phyloP scores from a whole-genome alignment of 1,284 basidiomycete genomes.

The Puccinia triticina region DNA sequence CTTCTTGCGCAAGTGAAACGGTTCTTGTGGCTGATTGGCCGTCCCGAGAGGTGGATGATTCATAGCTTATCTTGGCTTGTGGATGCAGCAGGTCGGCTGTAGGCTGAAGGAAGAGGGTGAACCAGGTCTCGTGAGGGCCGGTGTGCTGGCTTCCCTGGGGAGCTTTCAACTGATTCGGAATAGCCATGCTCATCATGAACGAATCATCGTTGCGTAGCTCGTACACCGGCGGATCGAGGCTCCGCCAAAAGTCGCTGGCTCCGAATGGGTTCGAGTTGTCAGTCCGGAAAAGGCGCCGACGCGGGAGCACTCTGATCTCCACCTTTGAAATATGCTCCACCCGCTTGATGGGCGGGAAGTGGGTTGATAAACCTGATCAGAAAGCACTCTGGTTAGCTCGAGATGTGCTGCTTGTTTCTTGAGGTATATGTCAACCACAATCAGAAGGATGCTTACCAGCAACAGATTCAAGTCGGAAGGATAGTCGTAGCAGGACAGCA shows the following conservation, averaged over 20 bases:
- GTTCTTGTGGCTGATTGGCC: not conserved
- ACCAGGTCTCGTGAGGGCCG: constrained; percentile 11
- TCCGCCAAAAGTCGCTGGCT: not conserved
- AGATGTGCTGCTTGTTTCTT: not conserved
- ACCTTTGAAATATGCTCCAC: not conserved
- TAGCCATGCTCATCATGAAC: not conserved
- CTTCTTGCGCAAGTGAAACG: not conserved
- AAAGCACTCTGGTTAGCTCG: no score
- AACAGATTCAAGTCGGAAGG: not conserved
- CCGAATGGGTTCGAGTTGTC: no score
- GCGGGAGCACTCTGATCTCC: not conserved
- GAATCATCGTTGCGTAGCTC: constrained; percentile 11
- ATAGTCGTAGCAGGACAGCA: not conserved
- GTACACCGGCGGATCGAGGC: not conserved
- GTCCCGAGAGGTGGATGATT: not conserved
- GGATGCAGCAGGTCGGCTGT: constrained; percentile 24
- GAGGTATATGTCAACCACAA: not conserved
- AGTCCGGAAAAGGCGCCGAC: not conserved
- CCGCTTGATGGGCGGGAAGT: constrained; percentile 6
- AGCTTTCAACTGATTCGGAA: not conserved
- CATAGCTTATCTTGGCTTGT: constrained; percentile 30
- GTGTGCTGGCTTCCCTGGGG: not conserved
- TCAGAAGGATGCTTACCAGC: not conserved
- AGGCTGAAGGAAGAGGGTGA: constrained; percentile 32
- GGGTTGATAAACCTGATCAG: not conserved